Conservation (phyloP, 1,284 basidiomycete genomes). For the Chiua sp. region DNA sequence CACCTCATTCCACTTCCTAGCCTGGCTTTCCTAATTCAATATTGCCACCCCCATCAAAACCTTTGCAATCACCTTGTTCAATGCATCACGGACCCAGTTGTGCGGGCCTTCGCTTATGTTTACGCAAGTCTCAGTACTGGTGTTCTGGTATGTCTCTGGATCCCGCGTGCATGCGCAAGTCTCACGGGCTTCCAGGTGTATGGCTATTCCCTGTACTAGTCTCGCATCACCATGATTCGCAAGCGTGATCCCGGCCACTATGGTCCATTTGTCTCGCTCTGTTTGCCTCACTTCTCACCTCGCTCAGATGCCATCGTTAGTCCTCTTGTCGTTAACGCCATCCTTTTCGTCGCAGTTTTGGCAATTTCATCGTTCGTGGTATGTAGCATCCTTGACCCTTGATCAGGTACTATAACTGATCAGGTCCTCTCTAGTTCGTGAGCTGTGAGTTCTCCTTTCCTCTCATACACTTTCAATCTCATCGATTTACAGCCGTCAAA, state of each 20-base stretch:
- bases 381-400: constrained; percentile 27
- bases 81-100: constrained; percentile 77
- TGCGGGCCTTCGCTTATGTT: constrained; percentile 81
- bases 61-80: constrained; percentile 88
- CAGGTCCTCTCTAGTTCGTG: constrained; percentile 35
- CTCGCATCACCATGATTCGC: constrained; percentile 90
- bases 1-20: constrained; percentile 41
- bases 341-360: constrained; percentile 85
- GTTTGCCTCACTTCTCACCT: background rate
- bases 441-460: constrained; percentile 42
- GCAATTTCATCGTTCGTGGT: constrained; percentile 87
- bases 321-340: constrained; percentile 78
- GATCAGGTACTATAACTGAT: constrained; percentile 5
- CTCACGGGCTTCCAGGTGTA: constrained; percentile 62
- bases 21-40: constrained; percentile 93
- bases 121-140: constrained; percentile 84
- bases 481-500: constrained; percentile 24
- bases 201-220: constrained; percentile 88
- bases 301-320: constrained; percentile 76
- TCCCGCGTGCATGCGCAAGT: constrained; percentile 16
- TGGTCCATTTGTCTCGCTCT: constrained; percentile 55
- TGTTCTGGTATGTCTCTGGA: constrained; percentile 54
- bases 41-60: constrained; percentile 87
- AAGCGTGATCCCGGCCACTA: constrained; percentile 92
- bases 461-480: background rate